phyloP scores from a whole-genome alignment of 441 rosid species.

The Mallotus repandus region DNA sequence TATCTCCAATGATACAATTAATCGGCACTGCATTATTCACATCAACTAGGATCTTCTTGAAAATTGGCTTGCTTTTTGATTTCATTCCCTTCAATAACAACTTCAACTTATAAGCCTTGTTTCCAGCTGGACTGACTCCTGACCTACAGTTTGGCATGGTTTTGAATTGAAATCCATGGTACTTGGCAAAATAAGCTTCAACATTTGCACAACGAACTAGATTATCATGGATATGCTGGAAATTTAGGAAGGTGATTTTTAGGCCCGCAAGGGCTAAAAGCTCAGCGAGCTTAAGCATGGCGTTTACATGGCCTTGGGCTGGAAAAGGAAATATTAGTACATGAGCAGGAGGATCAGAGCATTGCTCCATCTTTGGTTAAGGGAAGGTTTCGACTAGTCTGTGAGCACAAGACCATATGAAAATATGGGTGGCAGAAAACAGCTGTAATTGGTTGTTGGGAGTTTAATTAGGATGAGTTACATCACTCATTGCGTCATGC shows the following conservation, averaged over 20 bases:
- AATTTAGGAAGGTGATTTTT: conserved; percentile 28
- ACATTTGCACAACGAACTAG: background rate
- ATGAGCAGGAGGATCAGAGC: background rate
- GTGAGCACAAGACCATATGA: too few species aligned
- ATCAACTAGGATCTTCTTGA: conserved; percentile 29
- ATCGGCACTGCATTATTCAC: background rate
- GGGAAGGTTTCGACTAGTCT: too few species aligned
- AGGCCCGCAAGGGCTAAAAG: conserved; percentile 34
- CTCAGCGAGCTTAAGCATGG: conserved; percentile 53
- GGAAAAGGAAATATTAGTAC: conserved; percentile 48
- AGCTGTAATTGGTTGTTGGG: too few species aligned
- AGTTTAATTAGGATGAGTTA: too few species aligned
- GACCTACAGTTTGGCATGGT: conserved; percentile 11
- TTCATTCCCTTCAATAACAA: conserved; percentile 15
- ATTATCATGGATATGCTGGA: conserved; percentile 13
- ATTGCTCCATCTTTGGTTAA: too few species aligned
- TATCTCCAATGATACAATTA: conserved; percentile 42
- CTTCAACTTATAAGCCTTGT: background rate
- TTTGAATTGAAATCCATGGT: conserved; percentile 16
- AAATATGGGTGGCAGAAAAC: too few species aligned
- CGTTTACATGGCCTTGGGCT: conserved; percentile 43
- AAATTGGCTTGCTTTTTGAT: background rate
- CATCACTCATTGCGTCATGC: too few species aligned
- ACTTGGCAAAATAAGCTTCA: conserved; percentile 15
- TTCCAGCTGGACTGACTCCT: background rate